Conservation (phyloP, 78 protist genomes). For the Cavenderia fasciculata region DNA sequence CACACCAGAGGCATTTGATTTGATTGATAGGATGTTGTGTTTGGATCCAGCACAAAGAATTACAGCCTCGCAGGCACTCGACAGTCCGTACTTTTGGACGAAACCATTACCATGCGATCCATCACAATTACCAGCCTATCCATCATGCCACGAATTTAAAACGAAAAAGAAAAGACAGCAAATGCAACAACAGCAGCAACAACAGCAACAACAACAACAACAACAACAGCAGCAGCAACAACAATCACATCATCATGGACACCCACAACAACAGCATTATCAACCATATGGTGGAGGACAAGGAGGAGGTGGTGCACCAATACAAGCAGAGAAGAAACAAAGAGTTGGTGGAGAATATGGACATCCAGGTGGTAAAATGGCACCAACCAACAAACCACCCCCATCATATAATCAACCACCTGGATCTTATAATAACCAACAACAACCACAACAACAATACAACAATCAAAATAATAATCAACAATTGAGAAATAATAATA, state of each 20-base stretch:
- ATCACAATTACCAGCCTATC: conserved; percentile 21
- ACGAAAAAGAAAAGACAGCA: conserved; percentile 59
- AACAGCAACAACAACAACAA: conserved; percentile 25
- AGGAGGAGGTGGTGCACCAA: background rate
- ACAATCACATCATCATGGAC: background rate
- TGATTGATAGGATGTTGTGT: conserved; percentile 56
- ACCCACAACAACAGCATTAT: background rate
- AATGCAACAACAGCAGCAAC: conserved; percentile 25
- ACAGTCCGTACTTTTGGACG: conserved; percentile 71
- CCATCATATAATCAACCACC: background rate
- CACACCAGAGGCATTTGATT: conserved; percentile 74
- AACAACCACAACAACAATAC: conserved; percentile 8
- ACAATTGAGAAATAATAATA: too few species aligned
- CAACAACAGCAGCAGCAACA: conserved; percentile 18
- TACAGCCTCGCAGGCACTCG: conserved; percentile 77
- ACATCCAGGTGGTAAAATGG: too few species aligned
- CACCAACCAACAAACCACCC: too few species aligned
- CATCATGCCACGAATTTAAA: conserved; percentile 76
- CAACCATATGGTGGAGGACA: too few species aligned
- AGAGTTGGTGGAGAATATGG: too few species aligned
- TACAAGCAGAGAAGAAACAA: background rate
- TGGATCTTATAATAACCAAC: background rate
- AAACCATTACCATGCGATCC: conserved; percentile 72
- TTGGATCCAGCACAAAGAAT: conserved; percentile 75
- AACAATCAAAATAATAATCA: too few species aligned